Percentiles rank a stretch among this genome's conserved stretches.
Evolutionary conservation across 176 grass and related monocot species (phyloP).

Genomic region (Juncus inflexus): DNA sequence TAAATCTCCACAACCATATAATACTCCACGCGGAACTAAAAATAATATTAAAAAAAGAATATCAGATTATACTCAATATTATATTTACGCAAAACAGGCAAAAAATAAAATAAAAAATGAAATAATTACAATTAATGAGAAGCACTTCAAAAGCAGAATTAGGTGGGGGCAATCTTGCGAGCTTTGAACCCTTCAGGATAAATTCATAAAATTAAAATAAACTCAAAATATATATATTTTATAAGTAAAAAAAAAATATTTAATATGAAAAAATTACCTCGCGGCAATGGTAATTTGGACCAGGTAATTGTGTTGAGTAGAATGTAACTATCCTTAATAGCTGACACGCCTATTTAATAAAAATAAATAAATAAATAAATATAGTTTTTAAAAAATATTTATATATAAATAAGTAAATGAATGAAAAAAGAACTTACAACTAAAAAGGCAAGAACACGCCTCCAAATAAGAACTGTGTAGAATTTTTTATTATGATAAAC

Average conservation of each 20-base stretch:
- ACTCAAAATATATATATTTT: background rate
- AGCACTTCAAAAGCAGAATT: slow-evolving; percentile 73
- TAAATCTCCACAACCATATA: slow-evolving; percentile 91
- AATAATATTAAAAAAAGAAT: slow-evolving; percentile 17
- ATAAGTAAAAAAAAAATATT: slow-evolving; percentile 5
- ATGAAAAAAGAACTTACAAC: slow-evolving; percentile 53
- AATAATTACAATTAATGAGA: slow-evolving; percentile 73
- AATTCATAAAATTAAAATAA: background rate
- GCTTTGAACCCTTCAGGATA: slow-evolving; percentile 59
- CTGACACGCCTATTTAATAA: slow-evolving; percentile 61
- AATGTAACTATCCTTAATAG: slow-evolving; percentile 77
- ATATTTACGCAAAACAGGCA: slow-evolving; percentile 11
- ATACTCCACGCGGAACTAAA: slow-evolving; percentile 88
- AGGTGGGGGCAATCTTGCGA: slow-evolving; percentile 68
- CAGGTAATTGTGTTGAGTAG: slow-evolving; percentile 97
- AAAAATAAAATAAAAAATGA: slow-evolving; percentile 8
- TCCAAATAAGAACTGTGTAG: slow-evolving; percentile 96
- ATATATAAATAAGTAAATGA: slow-evolving; percentile 23
- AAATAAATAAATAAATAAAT: background rate
- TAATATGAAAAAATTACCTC: slow-evolving; percentile 43
- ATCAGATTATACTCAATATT: too few species aligned
- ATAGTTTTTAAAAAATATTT: slow-evolving; percentile 1
- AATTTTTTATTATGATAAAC: slow-evolving; percentile 88
- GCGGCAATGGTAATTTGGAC: slow-evolving; percentile 93
- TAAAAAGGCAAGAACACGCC: slow-evolving; percentile 86